A percentile compares a stretch with the other conserved stretches of the same genome.
These are phyloP conservation scores for Leccinum uliginosum DNA, from an alignment of 768 basidiomycete genomes.

Conservation along the genomic window DNA sequence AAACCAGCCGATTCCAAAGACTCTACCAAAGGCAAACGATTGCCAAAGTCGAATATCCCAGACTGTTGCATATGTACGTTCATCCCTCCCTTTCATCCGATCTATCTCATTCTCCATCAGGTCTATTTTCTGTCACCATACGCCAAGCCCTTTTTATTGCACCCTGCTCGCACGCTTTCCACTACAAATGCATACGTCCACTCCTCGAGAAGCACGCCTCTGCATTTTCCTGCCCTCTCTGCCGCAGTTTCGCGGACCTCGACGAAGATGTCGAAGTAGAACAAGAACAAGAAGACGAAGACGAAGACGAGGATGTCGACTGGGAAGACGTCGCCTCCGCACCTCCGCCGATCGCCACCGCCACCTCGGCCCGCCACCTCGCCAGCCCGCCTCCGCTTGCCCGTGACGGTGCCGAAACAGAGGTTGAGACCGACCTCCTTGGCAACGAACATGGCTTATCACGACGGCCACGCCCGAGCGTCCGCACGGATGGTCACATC, in stretches of 20 bases:
- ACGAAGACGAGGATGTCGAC: conserved; percentile 25
- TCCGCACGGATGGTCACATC: conserved; percentile 28
- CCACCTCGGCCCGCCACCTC: conserved; percentile 12
- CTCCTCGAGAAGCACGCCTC: conserved; percentile 86
- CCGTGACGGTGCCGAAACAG: conserved; percentile 32
- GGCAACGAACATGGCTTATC: conserved; percentile 7
- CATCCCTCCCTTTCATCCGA: not conserved
- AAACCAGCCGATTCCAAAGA: conserved; percentile 13
- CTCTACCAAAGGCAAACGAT: conserved; percentile 19
- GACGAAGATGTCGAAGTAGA: conserved; percentile 92
- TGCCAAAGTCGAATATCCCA: conserved; percentile 46
- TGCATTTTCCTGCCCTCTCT: conserved; percentile 92
- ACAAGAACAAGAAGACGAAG: conserved; percentile 30
- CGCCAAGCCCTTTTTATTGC: conserved; percentile 97
- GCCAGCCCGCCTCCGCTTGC: conserved; percentile 21
- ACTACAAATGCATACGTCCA: conserved; percentile 96
- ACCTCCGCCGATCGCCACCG: not conserved
- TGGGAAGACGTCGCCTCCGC: conserved; percentile 16
- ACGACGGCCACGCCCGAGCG: conserved; percentile 18
- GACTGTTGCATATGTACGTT: conserved; percentile 93
- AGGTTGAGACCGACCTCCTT: conserved; percentile 28
- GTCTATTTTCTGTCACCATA: conserved; percentile 84
- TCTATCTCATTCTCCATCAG: conserved; percentile 25
- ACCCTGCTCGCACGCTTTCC: conserved; percentile 94
- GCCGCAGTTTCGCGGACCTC: conserved; percentile 90